Conservation (phyloP, 78 protist genomes). For the Polysphondylium violaceum region DNA sequence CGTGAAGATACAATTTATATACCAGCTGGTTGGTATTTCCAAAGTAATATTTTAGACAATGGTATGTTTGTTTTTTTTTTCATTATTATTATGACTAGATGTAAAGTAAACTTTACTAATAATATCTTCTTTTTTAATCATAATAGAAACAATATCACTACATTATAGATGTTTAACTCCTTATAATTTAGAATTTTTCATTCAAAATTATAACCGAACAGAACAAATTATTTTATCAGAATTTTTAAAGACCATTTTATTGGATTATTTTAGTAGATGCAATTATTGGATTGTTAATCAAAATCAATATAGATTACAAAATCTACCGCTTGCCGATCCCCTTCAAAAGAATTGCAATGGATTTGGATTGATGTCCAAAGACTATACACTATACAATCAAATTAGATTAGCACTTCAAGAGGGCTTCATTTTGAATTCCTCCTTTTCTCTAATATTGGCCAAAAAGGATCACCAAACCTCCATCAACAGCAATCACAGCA, state of each 20-base stretch:
- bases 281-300: constrained; percentile 31
- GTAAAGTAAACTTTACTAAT: neutral
- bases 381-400: constrained; percentile 21
- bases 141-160: constrained; percentile 11
- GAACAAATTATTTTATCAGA: constrained; percentile 3
- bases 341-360: constrained; percentile 9
- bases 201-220: constrained; percentile 16
- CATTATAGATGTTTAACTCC: neutral
- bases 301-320: constrained; percentile 2
- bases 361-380: neutral
- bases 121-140: neutral
- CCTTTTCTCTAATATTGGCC: neutral
- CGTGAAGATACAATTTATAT: constrained; percentile 48
- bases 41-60: constrained; percentile 43
- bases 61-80: constrained; percentile 13
- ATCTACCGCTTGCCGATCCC: neutral
- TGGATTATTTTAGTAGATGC: constrained; percentile 1
- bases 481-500: neutral
- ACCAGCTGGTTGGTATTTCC: constrained; percentile 79
- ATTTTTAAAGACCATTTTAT: neutral
- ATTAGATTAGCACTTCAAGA: neutral
- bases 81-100: neutral
- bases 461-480: neutral
- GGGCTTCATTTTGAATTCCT: constrained; percentile 5
- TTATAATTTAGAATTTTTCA: constrained; percentile 30